Base-by-base conservation (phyloP, 441 rosid species). In the Aquilaria agallochum region DNA sequence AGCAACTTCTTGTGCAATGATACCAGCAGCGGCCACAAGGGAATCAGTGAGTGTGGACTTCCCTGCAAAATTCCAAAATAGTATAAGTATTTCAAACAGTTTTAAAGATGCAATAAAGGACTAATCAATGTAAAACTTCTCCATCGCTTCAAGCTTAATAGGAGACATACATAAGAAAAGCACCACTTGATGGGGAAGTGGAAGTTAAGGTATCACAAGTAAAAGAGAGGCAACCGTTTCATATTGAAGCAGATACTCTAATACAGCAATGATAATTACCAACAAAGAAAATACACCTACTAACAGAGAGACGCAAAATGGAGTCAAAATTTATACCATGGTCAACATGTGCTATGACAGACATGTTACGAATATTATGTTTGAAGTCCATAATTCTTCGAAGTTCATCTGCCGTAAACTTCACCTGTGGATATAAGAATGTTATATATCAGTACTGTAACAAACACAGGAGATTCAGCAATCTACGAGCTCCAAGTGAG, bases 301-400 rank as follows among this genome's bases (percentile, higher is more conserved):
- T 36, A 36, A 36, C 2, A 36, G 42, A 5, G 7, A 36, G 7
- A 1, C 42, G 6, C 40, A 7, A 14, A 36, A 58, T 14, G 54
- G 20, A 6, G 34, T 4, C 20, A 10, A 12, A 56, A 58, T 27
- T 5, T 50, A 52, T 84, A 90, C 98, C 98, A 1, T 93, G 98
- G 63, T 90, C 97, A 2, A 93, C 96, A 65, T 88, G 97, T n/a
- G 97, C 98, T 72, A 90, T 93, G 63, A 88, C 98, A 33, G 96
- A 88, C 96, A 90, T 90, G 56, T 92, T 92, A 70, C 97, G 88
- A 8, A 93, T 90, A 65, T 93, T 93, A 62, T 86, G 81, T 71
- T 90, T 93, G 0, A 45, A 69, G 82, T 93, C 96, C 98, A 93
- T 93, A 70, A 93, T 93, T 63, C 74, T 70, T 1, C 98, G 92